These are phyloP conservation scores for Populus simonii DNA, from an alignment of 345 rosid species.

Conservation along the genomic window DNA sequence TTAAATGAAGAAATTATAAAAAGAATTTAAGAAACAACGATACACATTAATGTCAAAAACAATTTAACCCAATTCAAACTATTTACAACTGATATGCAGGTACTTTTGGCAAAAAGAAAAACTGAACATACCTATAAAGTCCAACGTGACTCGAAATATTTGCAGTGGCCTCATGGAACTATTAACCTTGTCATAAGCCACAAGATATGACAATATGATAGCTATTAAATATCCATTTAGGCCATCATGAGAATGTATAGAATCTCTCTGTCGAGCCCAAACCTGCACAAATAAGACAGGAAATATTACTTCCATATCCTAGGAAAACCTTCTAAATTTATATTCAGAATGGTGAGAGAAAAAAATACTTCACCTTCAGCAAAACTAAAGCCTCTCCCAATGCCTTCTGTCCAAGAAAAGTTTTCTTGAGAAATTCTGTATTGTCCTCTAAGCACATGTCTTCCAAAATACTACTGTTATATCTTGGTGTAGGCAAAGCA, in stretches of 20 bases:
- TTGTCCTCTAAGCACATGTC: conserved; percentile 72
- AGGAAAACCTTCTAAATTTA: conserved; percentile 2
- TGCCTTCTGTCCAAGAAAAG: conserved; percentile 58
- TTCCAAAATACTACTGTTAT: conserved; percentile 81
- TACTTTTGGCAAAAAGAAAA: conserved; percentile 1
- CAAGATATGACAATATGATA: conserved; percentile 67
- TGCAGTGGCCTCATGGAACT: conserved; percentile 65
- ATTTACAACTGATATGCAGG: neutral
- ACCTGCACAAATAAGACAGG: conserved; percentile 43
- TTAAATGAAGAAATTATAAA: neutral
- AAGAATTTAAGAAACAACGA: neutral
- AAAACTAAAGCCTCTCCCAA: conserved; percentile 65
- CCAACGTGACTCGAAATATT: conserved; percentile 64
- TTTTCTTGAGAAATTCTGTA: conserved; percentile 52
- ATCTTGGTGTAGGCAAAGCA: conserved; percentile 59
- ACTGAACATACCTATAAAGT: conserved; percentile 62
- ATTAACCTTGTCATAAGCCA: conserved; percentile 49
- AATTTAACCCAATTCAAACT: neutral
- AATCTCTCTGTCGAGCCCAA: conserved; percentile 88
- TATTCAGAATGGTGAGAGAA: conserved; percentile 1
- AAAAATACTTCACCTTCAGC: conserved; percentile 52
- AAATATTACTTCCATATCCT: neutral
- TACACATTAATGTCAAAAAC: neutral
- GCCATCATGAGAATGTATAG: conserved; percentile 69
- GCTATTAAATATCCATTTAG: conserved; percentile 77